Conservation (phyloP, 345 rosid genomes). For the Eutrema japonicum region DNA sequence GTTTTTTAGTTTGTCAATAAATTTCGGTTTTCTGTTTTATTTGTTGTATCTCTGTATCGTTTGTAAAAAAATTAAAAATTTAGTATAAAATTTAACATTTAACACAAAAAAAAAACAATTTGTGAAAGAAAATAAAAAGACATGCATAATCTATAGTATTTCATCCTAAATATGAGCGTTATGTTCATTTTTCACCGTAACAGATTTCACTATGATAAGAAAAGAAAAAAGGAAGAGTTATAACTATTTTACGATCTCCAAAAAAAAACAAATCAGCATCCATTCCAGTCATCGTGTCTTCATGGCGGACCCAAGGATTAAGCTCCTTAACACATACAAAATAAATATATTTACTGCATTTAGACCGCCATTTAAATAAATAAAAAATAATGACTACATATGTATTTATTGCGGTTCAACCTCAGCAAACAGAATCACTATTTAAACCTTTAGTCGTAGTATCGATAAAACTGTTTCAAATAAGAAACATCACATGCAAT, state of each 20-base stretch:
- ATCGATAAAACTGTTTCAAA: constrained; percentile 36
- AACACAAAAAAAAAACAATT: not conserved
- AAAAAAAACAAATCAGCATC: no score
- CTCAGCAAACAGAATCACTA: constrained; percentile 41
- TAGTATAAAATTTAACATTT: no score
- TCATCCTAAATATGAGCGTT: not conserved
- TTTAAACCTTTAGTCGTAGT: constrained; percentile 37
- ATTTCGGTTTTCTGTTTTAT: no score
- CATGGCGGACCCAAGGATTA: not conserved
- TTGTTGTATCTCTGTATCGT: no score
- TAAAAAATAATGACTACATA: not conserved
- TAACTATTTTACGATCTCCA: no score
- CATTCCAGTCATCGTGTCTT: not conserved
- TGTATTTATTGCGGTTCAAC: constrained; percentile 33
- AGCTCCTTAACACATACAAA: not conserved
- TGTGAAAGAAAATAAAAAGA: not conserved
- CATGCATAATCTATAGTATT: not conserved
- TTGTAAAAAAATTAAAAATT: no score
- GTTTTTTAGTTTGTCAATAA: no score
- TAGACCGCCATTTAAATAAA: not conserved
- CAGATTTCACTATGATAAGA: no score
- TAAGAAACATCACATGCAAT: constrained; percentile 46
- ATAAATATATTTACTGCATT: not conserved
- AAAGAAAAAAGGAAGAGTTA: no score
- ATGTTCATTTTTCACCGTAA: no score